Conservation (phyloP, 2,329 filamentous ascomycete genomes). For the Incumbomyces delicatus region DNA sequence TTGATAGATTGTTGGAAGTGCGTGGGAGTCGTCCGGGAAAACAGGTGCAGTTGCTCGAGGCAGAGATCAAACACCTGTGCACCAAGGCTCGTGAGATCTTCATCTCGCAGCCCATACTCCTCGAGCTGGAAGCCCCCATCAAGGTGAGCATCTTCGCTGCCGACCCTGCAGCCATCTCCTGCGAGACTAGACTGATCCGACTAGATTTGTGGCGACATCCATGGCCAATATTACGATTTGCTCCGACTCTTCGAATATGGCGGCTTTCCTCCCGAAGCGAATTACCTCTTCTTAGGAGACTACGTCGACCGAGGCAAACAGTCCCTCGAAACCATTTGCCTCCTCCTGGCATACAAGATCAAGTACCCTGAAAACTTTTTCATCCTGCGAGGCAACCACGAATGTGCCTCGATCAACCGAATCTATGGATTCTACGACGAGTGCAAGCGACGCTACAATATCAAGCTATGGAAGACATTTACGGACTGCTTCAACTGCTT, state of each 20-base stretch:
- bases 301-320: slow-evolving; percentile 99
- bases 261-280: slow-evolving; percentile 94
- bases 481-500: slow-evolving; percentile 99
- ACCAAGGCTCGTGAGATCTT: slow-evolving; percentile 99
- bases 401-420: slow-evolving; percentile 96
- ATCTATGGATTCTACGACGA: slow-evolving; percentile 99
- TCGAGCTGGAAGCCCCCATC: slow-evolving; percentile 96
- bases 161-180: not conserved
- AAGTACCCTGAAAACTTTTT: slow-evolving; percentile 99
- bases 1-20: slow-evolving; percentile 94
- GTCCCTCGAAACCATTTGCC: slow-evolving; percentile 94
- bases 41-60: slow-evolving; percentile 93
- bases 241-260: slow-evolving; percentile 96
- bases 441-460: slow-evolving; percentile 98
- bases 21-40: slow-evolving; percentile 96
- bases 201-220: slow-evolving; percentile 97
- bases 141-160: slow-evolving; percentile 56
- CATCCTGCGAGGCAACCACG: slow-evolving; percentile 95
- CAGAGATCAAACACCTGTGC: slow-evolving; percentile 93
- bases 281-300: slow-evolving; percentile 98
- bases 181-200: slow-evolving; percentile 2
- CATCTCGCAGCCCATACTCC: slow-evolving; percentile 95
- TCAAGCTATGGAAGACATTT: slow-evolving; percentile 99
- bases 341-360: slow-evolving; percentile 97
- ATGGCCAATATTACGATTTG: slow-evolving; percentile 98